Percentiles rank a stretch among this genome's conserved stretches.
These are phyloP conservation scores for Colletotrichum tropicicola DNA, from an alignment of 2,329 filamentous ascomycete genomes.

Conservation along the genomic window DNA sequence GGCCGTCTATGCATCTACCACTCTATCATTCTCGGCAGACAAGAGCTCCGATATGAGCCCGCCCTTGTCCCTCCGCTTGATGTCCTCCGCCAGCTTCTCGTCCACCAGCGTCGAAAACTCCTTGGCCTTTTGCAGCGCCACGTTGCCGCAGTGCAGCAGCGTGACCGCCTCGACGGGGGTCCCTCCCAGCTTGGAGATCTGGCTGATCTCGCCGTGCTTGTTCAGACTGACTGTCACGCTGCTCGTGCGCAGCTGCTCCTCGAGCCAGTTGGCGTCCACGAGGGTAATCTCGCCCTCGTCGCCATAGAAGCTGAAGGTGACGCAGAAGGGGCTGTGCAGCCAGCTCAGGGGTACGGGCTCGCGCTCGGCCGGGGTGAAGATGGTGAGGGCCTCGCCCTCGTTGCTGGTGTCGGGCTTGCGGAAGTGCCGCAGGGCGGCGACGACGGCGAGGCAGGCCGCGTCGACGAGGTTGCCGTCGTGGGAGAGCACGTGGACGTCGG, in stretches of 20 bases:
- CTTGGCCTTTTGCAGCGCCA: constrained; percentile 82
- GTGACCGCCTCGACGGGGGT: constrained; percentile 81
- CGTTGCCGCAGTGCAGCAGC: constrained; percentile 78
- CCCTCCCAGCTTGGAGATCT: constrained; percentile 91
- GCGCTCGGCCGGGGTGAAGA: constrained; percentile 85
- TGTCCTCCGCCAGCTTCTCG: constrained; percentile 78
- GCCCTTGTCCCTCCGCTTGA: constrained; percentile 79
- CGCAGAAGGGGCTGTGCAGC: constrained; percentile 89
- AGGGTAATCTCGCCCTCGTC: constrained; percentile 76
- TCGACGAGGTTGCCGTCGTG: constrained; percentile 93
- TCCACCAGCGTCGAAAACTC: constrained; percentile 81
- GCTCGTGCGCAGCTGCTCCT: constrained; percentile 79
- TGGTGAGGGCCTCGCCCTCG: constrained; percentile 82
- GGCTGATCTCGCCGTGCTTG: constrained; percentile 88
- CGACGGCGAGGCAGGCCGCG: constrained; percentile 83
- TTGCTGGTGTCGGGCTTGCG: constrained; percentile 89
- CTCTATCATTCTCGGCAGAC: constrained; percentile 84
- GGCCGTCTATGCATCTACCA: constrained; percentile 47
- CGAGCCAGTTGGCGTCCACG: constrained; percentile 76
- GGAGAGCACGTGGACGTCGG: constrained; percentile 90
- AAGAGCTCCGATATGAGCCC: constrained; percentile 79
- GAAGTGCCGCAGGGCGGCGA: constrained; percentile 91
- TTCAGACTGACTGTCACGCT: constrained; percentile 88
- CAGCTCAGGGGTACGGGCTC: constrained; percentile 91
- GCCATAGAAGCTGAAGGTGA: constrained; percentile 88